Base-by-base conservation (phyloP, 2,329 filamentous ascomycete species). In the Ustilaginoidea virens region DNA sequence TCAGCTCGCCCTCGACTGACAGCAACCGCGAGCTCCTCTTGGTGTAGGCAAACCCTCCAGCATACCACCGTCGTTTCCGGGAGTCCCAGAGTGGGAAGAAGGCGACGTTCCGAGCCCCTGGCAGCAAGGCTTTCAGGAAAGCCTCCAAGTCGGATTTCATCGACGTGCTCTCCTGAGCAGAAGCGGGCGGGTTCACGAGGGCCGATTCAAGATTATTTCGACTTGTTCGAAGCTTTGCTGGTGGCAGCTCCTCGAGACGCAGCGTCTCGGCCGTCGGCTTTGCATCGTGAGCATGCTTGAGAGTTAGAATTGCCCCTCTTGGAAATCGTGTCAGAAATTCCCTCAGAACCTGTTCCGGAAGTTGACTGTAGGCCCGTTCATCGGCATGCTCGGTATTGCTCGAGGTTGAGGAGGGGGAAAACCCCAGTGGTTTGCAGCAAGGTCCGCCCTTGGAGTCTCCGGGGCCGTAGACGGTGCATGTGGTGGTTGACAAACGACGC, bases 21-120 rank as follows among this genome's bases (percentile, higher is more conserved):
- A 71, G 60, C 3, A 55, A 45, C 2, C 61, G 56, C 0, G 52
- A 56, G 2, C 52, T 48, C 3, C 41, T 48, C 3, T 45, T 51
- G 0, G 64, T 66, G 49, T 65, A 68, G 4, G 60, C 45, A 23
- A 71, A 62, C 5, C 57, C 56, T 1, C 57, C 61, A 0, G 62
- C 56, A 33, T 57, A 65, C 58, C 61, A 66, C 6, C 60, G 46
- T 18, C 63, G 52, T 32, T 51, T 52, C 6, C 52, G 45, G 0
- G 51, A 36, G 29, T 65, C 58, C 60, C 62, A 67, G 0, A 68
- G 37, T 0, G 63, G 63, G 3, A 66, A 46, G 23, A 65, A 53
- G 0, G 55, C 55, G 1, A 68, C 44, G 17, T 58, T 63, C 4
- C 60, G 47, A 1, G 61, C 61, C 0, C 49, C 51, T 0, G 60